Evolutionary conservation across 2,329 filamentous ascomycete species (phyloP).

Genomic region (Exophiala mesophila): DNA sequence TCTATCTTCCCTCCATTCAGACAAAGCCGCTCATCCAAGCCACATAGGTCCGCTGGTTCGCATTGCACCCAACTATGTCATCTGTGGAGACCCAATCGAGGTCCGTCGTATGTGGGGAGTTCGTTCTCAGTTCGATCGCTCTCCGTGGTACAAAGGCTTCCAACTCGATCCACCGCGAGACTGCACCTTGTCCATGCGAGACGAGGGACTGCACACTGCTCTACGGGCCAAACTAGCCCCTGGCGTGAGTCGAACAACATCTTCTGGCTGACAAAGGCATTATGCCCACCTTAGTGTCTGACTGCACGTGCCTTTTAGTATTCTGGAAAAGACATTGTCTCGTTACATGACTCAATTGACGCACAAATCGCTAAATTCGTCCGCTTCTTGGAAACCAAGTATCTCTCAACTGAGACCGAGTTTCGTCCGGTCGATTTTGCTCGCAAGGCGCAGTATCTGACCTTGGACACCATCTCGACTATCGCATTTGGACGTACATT

Average conservation of each 20-base stretch:
- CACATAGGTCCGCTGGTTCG: constrained; percentile 17
- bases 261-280: too few species aligned
- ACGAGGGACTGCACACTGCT: neutral
- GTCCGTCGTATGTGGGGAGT: constrained; percentile 1
- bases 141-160: constrained; percentile 7
- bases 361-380: neutral
- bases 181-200: constrained; percentile 3
- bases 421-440: constrained; percentile 6
- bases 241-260: too few species aligned
- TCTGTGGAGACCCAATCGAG: constrained; percentile 4
- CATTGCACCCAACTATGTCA: constrained; percentile 4
- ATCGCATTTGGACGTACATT: constrained; percentile 11
- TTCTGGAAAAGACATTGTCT: constrained; percentile 4
- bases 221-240: constrained; percentile 3
- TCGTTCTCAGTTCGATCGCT: constrained; percentile 2
- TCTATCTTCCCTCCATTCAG: neutral
- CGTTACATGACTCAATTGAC: neutral
- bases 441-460: constrained; percentile 4
- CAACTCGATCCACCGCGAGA: constrained; percentile 7
- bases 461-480: constrained; percentile 11
- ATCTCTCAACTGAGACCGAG: neutral
- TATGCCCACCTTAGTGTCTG: too few species aligned
- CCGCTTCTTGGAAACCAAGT: constrained; percentile 4
- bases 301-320: too few species aligned
- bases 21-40: neutral